These are phyloP conservation scores for Mesembryanthemum crystallinum DNA, from an alignment of 148 eudicot species.

Conservation along the genomic window DNA sequence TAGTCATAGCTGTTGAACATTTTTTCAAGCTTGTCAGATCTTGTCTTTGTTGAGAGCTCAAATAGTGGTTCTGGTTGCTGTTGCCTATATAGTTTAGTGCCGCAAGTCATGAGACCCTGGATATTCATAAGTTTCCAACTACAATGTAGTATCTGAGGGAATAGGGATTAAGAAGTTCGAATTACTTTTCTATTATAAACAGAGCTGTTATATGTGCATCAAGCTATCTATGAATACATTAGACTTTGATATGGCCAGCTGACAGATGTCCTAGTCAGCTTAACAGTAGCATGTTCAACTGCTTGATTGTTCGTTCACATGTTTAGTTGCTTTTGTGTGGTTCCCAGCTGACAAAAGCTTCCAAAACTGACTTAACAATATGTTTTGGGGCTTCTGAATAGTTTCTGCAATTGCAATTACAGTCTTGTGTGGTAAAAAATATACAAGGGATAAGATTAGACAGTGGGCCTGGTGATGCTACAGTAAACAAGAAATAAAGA, in stretches of 20 bases:
- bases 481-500: not conserved
- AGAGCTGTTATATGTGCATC: not conserved
- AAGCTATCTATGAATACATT: not conserved
- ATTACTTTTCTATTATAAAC: no score
- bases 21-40: not conserved
- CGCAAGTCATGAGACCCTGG: not conserved
- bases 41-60: not conserved
- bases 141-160: no score
- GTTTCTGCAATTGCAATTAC: not conserved
- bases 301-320: not conserved
- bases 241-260: not conserved
- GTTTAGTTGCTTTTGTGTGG: not conserved
- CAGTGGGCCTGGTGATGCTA: not conserved
- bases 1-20: not conserved
- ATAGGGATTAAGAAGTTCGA: no score
- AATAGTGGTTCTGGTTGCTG: not conserved
- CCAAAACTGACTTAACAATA: not conserved
- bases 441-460: not conserved
- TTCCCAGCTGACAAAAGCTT: not conserved
- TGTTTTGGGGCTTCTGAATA: not conserved
- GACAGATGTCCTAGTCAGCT: not conserved
- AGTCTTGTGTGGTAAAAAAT: not conserved
- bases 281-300: not conserved
- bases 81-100: not conserved
- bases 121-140: no score